Percentiles rank a stretch among this genome's conserved stretches.
phyloP scores from a whole-genome alignment of 129 eudicot genomes.

The Sambucus nigra region DNA sequence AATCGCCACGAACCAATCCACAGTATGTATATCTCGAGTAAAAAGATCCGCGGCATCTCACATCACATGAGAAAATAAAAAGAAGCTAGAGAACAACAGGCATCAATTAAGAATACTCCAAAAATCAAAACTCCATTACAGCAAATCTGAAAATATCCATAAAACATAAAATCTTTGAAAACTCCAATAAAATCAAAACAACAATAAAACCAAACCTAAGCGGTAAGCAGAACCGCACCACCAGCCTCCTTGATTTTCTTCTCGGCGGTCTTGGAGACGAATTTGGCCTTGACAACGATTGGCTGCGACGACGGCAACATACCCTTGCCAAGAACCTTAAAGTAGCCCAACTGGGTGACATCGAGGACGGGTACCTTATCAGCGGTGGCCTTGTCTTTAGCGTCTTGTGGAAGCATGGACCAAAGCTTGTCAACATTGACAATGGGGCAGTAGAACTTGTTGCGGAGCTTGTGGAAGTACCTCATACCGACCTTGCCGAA shows the following conservation, averaged over 20 bases:
- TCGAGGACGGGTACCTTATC: conserved; percentile 48
- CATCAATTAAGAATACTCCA: neutral
- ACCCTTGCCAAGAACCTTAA: conserved; percentile 60
- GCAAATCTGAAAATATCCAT: neutral
- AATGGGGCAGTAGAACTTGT: conserved; percentile 60
- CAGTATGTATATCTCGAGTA: no score
- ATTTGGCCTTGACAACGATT: conserved; percentile 54
- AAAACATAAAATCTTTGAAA: neutral
- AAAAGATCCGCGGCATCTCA: no score
- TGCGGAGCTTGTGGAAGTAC: conserved; percentile 54
- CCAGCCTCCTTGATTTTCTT: conserved; percentile 69
- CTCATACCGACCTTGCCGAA: conserved; percentile 79
- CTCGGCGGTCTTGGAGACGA: conserved; percentile 55
- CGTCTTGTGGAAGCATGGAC: conserved; percentile 48
- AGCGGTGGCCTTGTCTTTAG: conserved; percentile 36
- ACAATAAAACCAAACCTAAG: conserved; percentile 27
- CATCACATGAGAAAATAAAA: neutral
- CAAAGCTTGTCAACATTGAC: conserved; percentile 55
- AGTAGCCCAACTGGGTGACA: conserved; percentile 52
- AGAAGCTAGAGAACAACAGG: neutral
- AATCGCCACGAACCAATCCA: neutral
- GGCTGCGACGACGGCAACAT: conserved; percentile 28
- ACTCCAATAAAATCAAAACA: neutral
- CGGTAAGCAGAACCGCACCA: conserved; percentile 60
- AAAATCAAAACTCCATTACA: neutral